Base-by-base conservation (phyloP, 495 filamentous ascomycete genomes). In the Pyrenula aspistea region DNA sequence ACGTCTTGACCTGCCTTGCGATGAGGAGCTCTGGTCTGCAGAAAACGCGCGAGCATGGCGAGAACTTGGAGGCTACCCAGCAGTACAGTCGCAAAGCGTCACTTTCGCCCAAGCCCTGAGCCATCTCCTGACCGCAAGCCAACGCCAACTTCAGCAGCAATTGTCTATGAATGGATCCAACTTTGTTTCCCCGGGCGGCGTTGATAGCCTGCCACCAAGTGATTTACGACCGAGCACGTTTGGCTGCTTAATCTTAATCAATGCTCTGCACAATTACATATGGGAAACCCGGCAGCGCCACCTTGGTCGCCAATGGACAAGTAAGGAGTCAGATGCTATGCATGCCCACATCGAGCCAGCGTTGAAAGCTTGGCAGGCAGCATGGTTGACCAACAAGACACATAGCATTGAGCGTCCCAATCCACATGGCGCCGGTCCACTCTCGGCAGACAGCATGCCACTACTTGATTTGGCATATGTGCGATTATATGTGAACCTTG, bases 241-340 rank as follows among this genome's bases (percentile, higher is more conserved):
- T 63, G 93, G 93, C 21, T 97, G 93, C 70, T 73, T 96, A 15
- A 80, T 96, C 11, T 75, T 98, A 54, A 97, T 98, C 65, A 94
- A 95, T 68, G 92, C 93, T 1, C 73, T 98, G 23, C 93, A 98
- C 69, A 95, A 96, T 60, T 96, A 96, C 68, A 96, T 97, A 50
- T 97, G 93, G 93, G 92, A 97, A 71, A 96, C 91, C 1, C 81
- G 93, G 47, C 91, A 95, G 67, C 76, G 90, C 36, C 92, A 96
- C 63, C 84, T 91, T 64, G 91, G 87, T 57, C 84, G 90, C 59
- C 80, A 88, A 59, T 96, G 92, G 92, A 95, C 91, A 15, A 80
- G 86, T 24, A 83, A 88, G 59, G 93, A 97, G 67, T 94, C 89
- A 0, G 90, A 97, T 60, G 87, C 89, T 53, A 95, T 98, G 92